A percentile compares a stretch with the other conserved stretches of the same genome.
Conservation (phyloP, 148 eudicot genomes). For the Suaeda aralocaspica region DNA sequence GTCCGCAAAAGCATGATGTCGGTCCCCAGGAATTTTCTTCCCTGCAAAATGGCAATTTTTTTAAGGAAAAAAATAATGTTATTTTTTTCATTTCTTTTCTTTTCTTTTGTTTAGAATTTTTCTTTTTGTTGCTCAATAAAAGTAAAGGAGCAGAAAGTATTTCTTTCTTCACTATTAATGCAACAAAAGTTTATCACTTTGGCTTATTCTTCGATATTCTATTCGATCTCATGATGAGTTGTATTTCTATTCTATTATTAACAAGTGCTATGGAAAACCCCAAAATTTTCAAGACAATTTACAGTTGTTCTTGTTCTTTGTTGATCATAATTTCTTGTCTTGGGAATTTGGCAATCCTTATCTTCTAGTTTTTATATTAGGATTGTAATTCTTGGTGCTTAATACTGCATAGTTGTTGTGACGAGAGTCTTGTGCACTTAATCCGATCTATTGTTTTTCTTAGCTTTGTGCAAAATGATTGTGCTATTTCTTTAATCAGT, state of each 20-base stretch:
- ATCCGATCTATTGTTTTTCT: too few species aligned
- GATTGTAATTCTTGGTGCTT: too few species aligned
- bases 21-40: conserved; percentile 19
- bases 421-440: too few species aligned
- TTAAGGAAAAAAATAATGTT: too few species aligned
- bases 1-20: conserved; percentile 33
- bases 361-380: too few species aligned
- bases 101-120: background rate
- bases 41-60: conserved; percentile 5
- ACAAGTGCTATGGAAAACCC: too few species aligned
- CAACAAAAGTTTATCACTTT: conserved; percentile 17
- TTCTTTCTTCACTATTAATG: background rate
- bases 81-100: too few species aligned
- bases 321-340: conserved; percentile 11
- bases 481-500: too few species aligned
- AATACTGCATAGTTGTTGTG: too few species aligned
- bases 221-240: conserved; percentile 9
- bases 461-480: too few species aligned
- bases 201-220: conserved; percentile 4
- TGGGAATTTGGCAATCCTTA: background rate
- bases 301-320: conserved; percentile 14
- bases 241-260: conserved; percentile 4
- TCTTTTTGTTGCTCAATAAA: background rate
- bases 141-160: background rate
- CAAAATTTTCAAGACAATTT: background rate